These are phyloP conservation scores for Paecilomyces sp. DNA, from an alignment of 2,329 filamentous ascomycete genomes.

Conservation along the genomic window DNA sequence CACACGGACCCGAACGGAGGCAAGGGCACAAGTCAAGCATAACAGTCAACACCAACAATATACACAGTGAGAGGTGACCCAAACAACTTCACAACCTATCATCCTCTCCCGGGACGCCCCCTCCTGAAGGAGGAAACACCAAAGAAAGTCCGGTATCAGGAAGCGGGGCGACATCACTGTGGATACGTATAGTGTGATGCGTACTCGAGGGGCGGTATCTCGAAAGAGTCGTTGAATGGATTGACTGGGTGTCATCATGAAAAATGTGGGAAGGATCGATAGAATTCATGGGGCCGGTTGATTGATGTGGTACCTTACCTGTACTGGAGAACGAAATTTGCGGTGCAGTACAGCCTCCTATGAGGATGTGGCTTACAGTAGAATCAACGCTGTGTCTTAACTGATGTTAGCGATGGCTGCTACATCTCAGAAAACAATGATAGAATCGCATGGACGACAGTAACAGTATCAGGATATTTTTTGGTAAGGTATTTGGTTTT, in stretches of 20 bases:
- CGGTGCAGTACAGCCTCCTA: background rate
- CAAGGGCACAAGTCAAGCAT: constrained; percentile 29
- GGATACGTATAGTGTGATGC: constrained; percentile 6
- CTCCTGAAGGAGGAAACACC: constrained; percentile 8
- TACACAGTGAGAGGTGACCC: constrained; percentile 13
- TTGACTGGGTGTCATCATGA: constrained; percentile 56
- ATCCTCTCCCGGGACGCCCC: constrained; percentile 18
- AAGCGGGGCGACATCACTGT: constrained; percentile 15
- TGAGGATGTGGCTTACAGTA: constrained; percentile 2
- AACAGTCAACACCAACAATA: constrained; percentile 8
- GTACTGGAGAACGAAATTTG: background rate
- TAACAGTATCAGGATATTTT: constrained; percentile 40
- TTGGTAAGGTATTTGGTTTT: constrained; percentile 53
- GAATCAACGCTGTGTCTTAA: constrained; percentile 14
- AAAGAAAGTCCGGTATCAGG: constrained; percentile 38
- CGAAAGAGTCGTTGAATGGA: constrained; percentile 53
- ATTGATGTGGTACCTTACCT: constrained; percentile 1
- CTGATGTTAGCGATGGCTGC: background rate
- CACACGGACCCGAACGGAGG: constrained; percentile 17
- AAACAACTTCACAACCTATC: constrained; percentile 39
- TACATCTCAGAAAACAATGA: constrained; percentile 3
- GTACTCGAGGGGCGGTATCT: constrained; percentile 31
- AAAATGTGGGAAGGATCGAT: constrained; percentile 9
- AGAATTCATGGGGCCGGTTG: background rate
- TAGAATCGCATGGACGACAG: constrained; percentile 2